Conservation (phyloP, 2,329 filamentous ascomycete genomes). For the Ascosphaera apis region DNA sequence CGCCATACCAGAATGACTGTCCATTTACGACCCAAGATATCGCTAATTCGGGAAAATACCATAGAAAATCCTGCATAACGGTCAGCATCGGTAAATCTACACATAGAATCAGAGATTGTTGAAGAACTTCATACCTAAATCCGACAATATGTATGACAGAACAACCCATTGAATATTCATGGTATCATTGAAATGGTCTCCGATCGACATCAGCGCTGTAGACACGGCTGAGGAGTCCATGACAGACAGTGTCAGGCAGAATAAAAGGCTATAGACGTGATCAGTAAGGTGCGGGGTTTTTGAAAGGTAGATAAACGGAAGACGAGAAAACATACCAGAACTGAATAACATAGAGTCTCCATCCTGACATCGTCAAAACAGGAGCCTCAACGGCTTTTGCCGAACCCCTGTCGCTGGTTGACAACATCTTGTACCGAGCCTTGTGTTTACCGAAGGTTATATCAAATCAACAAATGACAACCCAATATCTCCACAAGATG, state of each 20-base stretch:
- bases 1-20: slow-evolving; percentile 11
- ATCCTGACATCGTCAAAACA: not conserved
- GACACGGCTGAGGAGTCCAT: slow-evolving; percentile 1
- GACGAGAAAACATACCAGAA: slow-evolving; percentile 10
- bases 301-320: slow-evolving; percentile 4
- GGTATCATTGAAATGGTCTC: not conserved
- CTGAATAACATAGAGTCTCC: not conserved
- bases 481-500: too few relatives aligned
- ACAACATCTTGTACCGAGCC: not conserved
- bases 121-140: not conserved
- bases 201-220: not conserved
- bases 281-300: not conserved
- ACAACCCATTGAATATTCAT: slow-evolving; percentile 1
- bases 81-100: not conserved
- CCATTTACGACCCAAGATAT: slow-evolving; percentile 23
- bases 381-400: not conserved
- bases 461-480: too few relatives aligned
- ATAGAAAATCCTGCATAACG: slow-evolving; percentile 15
- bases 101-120: too few relatives aligned
- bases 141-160: not conserved
- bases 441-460: too few relatives aligned
- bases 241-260: not conserved
- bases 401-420: not conserved
- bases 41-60: slow-evolving; percentile 23
- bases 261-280: not conserved